A percentile compares a stretch with the other conserved stretches of the same genome.
These are phyloP conservation scores for Truncatella angustata DNA, from an alignment of 2,329 filamentous ascomycete genomes.

Conservation along the genomic window DNA sequence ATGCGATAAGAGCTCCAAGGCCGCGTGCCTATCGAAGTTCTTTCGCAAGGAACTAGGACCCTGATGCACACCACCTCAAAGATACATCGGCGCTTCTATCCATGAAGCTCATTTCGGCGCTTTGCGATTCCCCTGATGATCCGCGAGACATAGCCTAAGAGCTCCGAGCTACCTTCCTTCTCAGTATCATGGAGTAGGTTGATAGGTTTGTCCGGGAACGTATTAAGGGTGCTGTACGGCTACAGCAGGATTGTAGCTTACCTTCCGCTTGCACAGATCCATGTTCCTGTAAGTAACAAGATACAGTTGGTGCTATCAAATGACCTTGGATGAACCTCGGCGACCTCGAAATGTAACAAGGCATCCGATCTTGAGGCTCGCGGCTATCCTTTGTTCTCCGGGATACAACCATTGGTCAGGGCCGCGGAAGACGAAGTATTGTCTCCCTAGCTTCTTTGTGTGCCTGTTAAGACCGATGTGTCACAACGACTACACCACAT, in stretches of 20 bases:
- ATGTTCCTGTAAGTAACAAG: background rate
- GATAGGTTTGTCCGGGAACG: background rate
- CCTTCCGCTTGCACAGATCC: background rate
- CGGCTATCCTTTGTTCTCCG: no score
- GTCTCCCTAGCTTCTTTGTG: no score
- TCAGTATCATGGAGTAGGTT: constrained; percentile 1
- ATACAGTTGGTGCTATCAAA: background rate
- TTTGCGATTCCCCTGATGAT: background rate
- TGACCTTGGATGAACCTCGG: background rate
- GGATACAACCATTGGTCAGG: no score
- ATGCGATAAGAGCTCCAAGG: constrained; percentile 3
- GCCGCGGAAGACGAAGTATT: no score
- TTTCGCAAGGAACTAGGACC: background rate
- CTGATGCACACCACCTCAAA: background rate
- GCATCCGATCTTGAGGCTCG: no score
- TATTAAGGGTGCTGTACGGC: background rate
- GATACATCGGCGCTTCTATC: background rate
- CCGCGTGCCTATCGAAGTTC: background rate
- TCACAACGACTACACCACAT: no score
- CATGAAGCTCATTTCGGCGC: constrained; percentile 1
- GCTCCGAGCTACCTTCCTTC: constrained; percentile 3
- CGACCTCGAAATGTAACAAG: background rate
- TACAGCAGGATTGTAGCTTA: background rate
- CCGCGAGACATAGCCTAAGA: background rate
- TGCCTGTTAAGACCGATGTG: no score